Evolutionary conservation across 805 yeast genomes (phyloP).

Genomic region (Yueomyces sinensis): DNA sequence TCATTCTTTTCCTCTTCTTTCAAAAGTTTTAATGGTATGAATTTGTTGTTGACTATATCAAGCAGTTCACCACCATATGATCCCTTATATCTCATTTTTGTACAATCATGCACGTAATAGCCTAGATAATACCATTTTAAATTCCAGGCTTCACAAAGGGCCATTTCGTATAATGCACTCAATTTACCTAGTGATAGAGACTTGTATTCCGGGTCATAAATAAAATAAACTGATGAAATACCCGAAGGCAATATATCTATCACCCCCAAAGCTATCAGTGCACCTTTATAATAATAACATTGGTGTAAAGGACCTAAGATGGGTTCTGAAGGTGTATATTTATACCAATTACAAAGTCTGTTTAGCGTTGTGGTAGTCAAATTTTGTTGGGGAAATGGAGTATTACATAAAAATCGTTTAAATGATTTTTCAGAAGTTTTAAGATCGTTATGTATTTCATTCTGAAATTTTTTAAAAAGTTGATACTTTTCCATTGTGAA

Average conservation of each 20-base stretch:
- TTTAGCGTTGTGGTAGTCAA: conserved; percentile 7
- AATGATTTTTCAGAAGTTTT: conserved; percentile 39
- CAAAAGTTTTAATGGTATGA: conserved; percentile 17
- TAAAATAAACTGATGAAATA: conserved; percentile 73
- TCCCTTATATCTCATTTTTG: conserved; percentile 71
- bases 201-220: conserved; percentile 75
- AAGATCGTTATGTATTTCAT: conserved; percentile 51
- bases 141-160: conserved; percentile 30
- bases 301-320: conserved; percentile 62
- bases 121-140: conserved; percentile 64
- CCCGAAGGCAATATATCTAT: conserved; percentile 66
- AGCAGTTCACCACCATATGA: conserved; percentile 65
- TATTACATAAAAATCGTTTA: conserved; percentile 50
- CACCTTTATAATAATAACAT: conserved; percentile 51
- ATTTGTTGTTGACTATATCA: conserved; percentile 38
- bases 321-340: conserved; percentile 5
- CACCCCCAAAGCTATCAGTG: conserved; percentile 63
- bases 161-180: conserved; percentile 60
- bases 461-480: conserved; percentile 57
- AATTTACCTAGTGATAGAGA: conserved; percentile 63
- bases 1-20: conserved; percentile 14
- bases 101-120: conserved; percentile 64
- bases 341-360: conserved; percentile 27
- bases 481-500: conserved; percentile 47
- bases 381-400: conserved; percentile 37